A percentile compares a stretch with the other conserved stretches of the same genome.
phyloP scores from a whole-genome alignment of 2,329 filamentous ascomycete genomes.

The Fusarium sp. region DNA sequence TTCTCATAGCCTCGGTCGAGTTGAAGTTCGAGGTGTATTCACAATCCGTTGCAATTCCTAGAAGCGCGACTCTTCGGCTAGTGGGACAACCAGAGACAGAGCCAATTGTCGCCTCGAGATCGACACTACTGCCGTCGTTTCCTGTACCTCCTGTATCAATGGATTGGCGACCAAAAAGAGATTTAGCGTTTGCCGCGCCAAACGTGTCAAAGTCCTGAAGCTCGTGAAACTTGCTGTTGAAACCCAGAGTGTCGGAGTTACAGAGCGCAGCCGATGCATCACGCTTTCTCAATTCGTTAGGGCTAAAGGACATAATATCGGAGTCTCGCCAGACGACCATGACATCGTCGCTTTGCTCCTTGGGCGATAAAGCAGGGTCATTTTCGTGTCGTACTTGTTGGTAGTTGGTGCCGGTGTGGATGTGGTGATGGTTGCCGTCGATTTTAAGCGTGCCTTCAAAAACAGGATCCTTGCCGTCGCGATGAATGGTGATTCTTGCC shows the following conservation, averaged over 20 bases:
- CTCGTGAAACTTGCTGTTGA: constrained; percentile 78
- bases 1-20: constrained; percentile 68
- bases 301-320: constrained; percentile 70
- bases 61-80: constrained; percentile 89
- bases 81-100: constrained; percentile 85
- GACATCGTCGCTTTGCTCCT: constrained; percentile 70
- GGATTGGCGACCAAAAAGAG: constrained; percentile 79
- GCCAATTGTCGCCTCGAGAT: constrained; percentile 83
- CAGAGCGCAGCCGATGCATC: constrained; percentile 68
- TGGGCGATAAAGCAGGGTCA: constrained; percentile 74
- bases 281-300: constrained; percentile 76
- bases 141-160: constrained; percentile 73
- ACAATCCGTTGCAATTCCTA: constrained; percentile 95
- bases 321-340: constrained; percentile 96
- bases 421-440: constrained; percentile 84
- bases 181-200: constrained; percentile 70
- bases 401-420: constrained; percentile 82
- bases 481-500: constrained; percentile 82
- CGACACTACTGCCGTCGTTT: constrained; percentile 79
- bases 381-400: constrained; percentile 75
- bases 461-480: constrained; percentile 81
- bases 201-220: constrained; percentile 64
- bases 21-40: constrained; percentile 83
- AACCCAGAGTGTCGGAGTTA: constrained; percentile 78
- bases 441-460: constrained; percentile 93